Evolutionary conservation across 2,329 filamentous ascomycete species (phyloP).

Genomic region (Fusarium nisikadoi): DNA sequence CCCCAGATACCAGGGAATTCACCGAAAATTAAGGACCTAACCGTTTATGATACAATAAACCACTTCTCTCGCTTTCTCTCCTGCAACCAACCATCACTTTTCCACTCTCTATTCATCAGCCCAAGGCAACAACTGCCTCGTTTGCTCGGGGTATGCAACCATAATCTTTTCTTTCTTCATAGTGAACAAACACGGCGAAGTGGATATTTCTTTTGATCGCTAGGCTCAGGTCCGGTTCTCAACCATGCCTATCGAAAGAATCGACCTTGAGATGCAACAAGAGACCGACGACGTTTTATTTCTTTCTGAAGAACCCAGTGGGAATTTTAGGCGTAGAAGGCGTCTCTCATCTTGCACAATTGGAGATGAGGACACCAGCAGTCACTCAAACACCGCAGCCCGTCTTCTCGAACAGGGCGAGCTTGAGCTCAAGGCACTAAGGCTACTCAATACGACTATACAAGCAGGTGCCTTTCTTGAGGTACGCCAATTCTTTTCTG

Average conservation of each 20-base stretch:
- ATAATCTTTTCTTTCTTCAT: neutral
- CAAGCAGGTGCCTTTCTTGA: constrained; percentile 46
- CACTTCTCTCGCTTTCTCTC: neutral
- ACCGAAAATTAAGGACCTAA: neutral
- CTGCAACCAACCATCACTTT: neutral
- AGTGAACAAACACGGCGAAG: constrained; percentile 1
- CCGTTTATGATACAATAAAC: neutral
- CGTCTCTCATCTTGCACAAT: constrained; percentile 43
- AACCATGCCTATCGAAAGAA: constrained; percentile 14
- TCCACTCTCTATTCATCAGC: neutral
- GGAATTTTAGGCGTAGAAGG: neutral
- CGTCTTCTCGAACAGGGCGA: constrained; percentile 39
- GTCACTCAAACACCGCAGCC: constrained; percentile 28
- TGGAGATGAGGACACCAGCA: neutral
- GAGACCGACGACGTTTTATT: constrained; percentile 25
- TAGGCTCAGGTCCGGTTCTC: neutral
- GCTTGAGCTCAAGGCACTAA: constrained; percentile 31
- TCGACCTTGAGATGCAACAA: constrained; percentile 7
- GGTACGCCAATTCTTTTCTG: constrained; percentile 36
- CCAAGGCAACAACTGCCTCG: neutral
- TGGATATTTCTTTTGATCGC: constrained; percentile 1
- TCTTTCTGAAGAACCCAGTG: constrained; percentile 22
- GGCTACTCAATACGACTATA: constrained; percentile 17
- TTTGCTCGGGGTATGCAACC: neutral
- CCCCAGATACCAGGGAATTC: neutral